phyloP scores from a whole-genome alignment of 768 basidiomycete species.

The Gelatoporia subvermispora region DNA sequence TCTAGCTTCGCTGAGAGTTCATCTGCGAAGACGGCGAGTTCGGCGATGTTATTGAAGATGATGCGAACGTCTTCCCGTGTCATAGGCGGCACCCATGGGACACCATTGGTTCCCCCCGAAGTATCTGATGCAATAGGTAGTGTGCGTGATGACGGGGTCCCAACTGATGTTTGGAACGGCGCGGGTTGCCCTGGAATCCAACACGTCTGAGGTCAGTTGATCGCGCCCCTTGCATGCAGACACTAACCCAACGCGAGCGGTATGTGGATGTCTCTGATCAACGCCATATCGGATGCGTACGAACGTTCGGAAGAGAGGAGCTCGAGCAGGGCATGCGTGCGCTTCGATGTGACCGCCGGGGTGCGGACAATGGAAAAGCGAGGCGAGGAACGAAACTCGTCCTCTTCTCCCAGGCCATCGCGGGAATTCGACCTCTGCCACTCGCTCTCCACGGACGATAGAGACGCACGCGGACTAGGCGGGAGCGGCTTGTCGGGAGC shows the following conservation, averaged over 20 bases:
- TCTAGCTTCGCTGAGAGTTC: slow-evolving; percentile 60
- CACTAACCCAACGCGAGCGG: slow-evolving; percentile 72
- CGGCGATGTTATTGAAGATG: slow-evolving; percentile 74
- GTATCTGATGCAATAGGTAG: slow-evolving; percentile 48
- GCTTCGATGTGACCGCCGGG: slow-evolving; percentile 13
- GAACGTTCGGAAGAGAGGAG: slow-evolving; percentile 75
- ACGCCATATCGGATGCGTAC: slow-evolving; percentile 77
- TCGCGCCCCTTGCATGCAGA: slow-evolving; percentile 73
- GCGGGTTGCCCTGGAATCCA: slow-evolving; percentile 37
- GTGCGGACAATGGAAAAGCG: slow-evolving; percentile 10
- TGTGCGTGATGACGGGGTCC: slow-evolving; percentile 43
- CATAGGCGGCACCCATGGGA: slow-evolving; percentile 52
- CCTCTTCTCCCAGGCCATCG: slow-evolving; percentile 5
- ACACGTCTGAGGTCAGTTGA: slow-evolving; percentile 47
- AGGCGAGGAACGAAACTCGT: slow-evolving; percentile 14
- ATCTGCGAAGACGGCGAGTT: slow-evolving; percentile 71
- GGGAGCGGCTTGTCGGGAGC: slow-evolving; percentile 30
- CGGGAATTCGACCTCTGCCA: not conserved
- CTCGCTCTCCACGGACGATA: not conserved
- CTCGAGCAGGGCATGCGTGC: slow-evolving; percentile 74
- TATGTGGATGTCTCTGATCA: slow-evolving; percentile 74
- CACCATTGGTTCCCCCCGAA: slow-evolving; percentile 18
- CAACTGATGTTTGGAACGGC: slow-evolving; percentile 29
- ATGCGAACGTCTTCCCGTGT: slow-evolving; percentile 60
- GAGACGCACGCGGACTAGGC: slow-evolving; percentile 20